These are phyloP conservation scores for Saposhnikovia divaricata DNA, from an alignment of 129 eudicot genomes.

Conservation along the genomic window DNA sequence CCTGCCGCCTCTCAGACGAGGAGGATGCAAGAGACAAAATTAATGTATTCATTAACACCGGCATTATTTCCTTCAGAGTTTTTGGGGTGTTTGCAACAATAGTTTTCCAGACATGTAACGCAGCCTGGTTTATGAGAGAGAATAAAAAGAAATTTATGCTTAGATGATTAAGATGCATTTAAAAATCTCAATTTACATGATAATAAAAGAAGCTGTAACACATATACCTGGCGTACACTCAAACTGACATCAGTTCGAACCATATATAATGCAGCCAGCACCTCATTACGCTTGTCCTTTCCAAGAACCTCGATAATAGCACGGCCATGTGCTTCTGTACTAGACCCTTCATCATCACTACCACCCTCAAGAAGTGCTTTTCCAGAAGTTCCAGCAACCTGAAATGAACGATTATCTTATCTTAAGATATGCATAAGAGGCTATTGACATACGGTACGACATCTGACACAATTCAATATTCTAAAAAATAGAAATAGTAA, in stretches of 20 bases:
- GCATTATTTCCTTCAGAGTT: slow-evolving; percentile 97
- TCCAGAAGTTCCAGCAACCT: slow-evolving; percentile 99
- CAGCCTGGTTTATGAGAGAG: slow-evolving; percentile 53
- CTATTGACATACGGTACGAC: not conserved
- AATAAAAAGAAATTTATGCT: not conserved
- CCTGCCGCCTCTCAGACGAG: slow-evolving; percentile 99
- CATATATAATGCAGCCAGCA: slow-evolving; percentile 97
- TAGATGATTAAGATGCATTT: not conserved
- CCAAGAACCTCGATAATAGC: slow-evolving; percentile 98
- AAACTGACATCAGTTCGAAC: slow-evolving; percentile 94
- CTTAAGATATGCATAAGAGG: not conserved
- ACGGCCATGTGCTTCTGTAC: slow-evolving; percentile 99
- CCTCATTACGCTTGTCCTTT: slow-evolving; percentile 88
- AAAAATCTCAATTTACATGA: not conserved
- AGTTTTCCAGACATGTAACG: slow-evolving; percentile 99
- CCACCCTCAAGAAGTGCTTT: slow-evolving; percentile 99
- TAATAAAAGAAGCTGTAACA: not conserved
- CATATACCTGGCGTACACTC: slow-evolving; percentile 91
- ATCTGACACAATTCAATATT: not conserved
- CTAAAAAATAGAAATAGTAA: not conserved
- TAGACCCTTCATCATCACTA: slow-evolving; percentile 99
- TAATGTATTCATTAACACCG: slow-evolving; percentile 85
- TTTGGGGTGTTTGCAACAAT: slow-evolving; percentile 96
- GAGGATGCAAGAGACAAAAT: slow-evolving; percentile 88
- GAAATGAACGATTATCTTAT: not conserved